Evolutionary conservation across 2,329 filamentous ascomycete genomes (phyloP).

Genomic region (Blastomyces emzantsi): DNA sequence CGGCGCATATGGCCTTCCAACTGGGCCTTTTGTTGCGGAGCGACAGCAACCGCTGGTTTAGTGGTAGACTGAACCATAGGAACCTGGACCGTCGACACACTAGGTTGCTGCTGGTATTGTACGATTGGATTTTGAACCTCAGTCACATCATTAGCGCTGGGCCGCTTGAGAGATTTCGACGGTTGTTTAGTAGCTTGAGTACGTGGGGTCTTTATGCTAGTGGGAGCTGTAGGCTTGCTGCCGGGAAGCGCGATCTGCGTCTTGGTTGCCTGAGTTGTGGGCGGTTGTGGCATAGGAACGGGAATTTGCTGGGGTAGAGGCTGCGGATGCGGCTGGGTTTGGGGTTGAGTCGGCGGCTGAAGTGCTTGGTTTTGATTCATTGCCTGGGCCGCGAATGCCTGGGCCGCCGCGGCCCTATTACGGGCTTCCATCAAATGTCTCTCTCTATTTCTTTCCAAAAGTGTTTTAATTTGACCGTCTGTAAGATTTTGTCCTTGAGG

Average conservation of each 20-base stretch:
- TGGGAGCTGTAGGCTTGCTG: constrained; percentile 17
- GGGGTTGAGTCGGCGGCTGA: constrained; percentile 20
- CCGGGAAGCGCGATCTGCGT: constrained; percentile 10
- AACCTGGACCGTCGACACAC: constrained; percentile 20
- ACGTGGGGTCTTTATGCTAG: constrained; percentile 22
- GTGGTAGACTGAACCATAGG: constrained; percentile 18
- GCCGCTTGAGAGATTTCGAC: constrained; percentile 36
- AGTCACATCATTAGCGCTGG: constrained; percentile 39
- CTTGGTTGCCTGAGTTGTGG: constrained; percentile 21
- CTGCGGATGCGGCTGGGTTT: constrained; percentile 12
- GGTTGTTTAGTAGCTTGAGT: constrained; percentile 24
- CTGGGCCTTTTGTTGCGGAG: constrained; percentile 34
- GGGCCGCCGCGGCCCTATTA: constrained; percentile 16
- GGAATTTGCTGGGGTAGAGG: constrained; percentile 11
- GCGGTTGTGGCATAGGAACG: constrained; percentile 20
- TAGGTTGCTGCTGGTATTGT: constrained; percentile 19
- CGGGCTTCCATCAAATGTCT: constrained; percentile 29
- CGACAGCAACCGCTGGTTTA: constrained; percentile 26
- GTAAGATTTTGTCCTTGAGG: constrained; percentile 26
- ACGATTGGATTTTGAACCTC: constrained; percentile 34
- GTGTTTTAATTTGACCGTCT: constrained; percentile 37
- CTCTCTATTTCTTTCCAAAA: constrained; percentile 30
- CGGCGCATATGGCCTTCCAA: constrained; percentile 30
- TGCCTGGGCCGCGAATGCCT: constrained; percentile 20
- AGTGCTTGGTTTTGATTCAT: constrained; percentile 20